A percentile compares a stretch with the other conserved stretches of the same genome.
phyloP scores from a whole-genome alignment of 768 basidiomycete species.

The Saitozyma sp. region DNA sequence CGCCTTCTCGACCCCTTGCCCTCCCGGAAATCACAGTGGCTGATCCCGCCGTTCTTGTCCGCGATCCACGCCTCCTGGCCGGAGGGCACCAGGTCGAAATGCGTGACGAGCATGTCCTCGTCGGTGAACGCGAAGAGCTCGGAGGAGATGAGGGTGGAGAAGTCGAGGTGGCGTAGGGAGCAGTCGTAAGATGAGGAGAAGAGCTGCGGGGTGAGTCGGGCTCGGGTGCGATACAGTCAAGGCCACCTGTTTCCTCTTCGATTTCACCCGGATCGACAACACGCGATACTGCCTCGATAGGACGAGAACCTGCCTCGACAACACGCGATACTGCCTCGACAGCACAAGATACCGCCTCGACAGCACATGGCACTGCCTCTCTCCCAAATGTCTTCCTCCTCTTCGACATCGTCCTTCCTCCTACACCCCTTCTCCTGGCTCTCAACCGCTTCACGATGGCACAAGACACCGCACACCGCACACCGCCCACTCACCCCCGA shows the following conservation, averaged over 20 bases:
- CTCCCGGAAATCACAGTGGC: constrained; percentile 49
- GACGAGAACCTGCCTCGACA: too few relatives aligned
- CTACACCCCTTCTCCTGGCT: too few relatives aligned
- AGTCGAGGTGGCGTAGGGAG: constrained; percentile 52
- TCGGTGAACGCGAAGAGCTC: constrained; percentile 52
- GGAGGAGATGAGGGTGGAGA: constrained; percentile 47
- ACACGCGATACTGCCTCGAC: too few relatives aligned
- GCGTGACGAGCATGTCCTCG: constrained; percentile 52
- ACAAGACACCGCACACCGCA: too few relatives aligned
- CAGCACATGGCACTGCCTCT: too few relatives aligned
- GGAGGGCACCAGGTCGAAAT: constrained; percentile 52
- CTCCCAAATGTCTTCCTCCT: too few relatives aligned
- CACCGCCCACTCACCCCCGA: constrained; percentile 43
- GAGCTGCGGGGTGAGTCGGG: constrained; percentile 33
- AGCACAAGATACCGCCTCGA: too few relatives aligned
- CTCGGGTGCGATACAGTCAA: background rate
- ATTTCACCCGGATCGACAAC: too few relatives aligned
- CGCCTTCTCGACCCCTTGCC: constrained; percentile 27
- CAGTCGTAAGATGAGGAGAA: constrained; percentile 55
- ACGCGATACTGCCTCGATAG: too few relatives aligned
- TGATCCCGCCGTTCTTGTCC: constrained; percentile 50
- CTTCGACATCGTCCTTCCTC: too few relatives aligned
- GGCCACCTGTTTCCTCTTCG: too few relatives aligned
- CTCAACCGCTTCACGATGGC: too few relatives aligned
- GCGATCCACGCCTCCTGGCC: constrained; percentile 50